Base-by-base conservation (phyloP, 73 alveolate genomes). In the Stentor roeselii region DNA sequence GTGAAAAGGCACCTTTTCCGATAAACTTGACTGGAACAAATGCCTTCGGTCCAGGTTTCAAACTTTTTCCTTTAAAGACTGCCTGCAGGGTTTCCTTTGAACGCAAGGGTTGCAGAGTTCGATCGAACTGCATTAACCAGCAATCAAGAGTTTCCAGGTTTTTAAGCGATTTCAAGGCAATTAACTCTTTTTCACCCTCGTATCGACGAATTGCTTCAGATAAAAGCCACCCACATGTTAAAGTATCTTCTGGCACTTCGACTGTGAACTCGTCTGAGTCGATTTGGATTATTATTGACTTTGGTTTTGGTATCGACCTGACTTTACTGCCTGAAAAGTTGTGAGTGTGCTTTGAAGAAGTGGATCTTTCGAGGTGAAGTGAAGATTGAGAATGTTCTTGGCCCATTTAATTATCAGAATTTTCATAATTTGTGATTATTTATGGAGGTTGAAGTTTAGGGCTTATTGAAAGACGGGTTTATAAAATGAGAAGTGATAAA, bases 1-100 rank as follows among this genome's bases (percentile, higher is more conserved):
- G 84, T n/a, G 96, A 87, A 60, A 90, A 95, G 3, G 97, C 97
- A 3, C 99, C 99, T 59, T 89, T 87, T 2, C 99, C 99, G 67
- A 95, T 93, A 3, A 94, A 87, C 42, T 92, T 88, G 0, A 95
- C 85, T 3, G 78, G 84, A 14, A 35, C n/a, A 60, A 88, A 88
- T 30, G 60, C 83, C 42, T 42, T 60, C 21, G 78, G 59, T 3
- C 60, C 87, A 36, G 27, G 36, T 21, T 38, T 38, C 34, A 36
- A 6, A 39, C n/a, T 36, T n/a, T 76, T 30, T 76, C 39, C 84
- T 39, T 37, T 21, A 39, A 76, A 76, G 6, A 76, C 37, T 21
- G 84, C 84, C 14, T 21, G 14, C 6, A 76, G 74, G 21, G 15
- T 40, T 21, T 76, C 84, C 32, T 14, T 31, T 36, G 11, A 41